Percentiles rank a stretch among this genome's conserved stretches.
phyloP scores from a whole-genome alignment of 495 filamentous ascomycete genomes.

The Aspergillus ostianus region DNA sequence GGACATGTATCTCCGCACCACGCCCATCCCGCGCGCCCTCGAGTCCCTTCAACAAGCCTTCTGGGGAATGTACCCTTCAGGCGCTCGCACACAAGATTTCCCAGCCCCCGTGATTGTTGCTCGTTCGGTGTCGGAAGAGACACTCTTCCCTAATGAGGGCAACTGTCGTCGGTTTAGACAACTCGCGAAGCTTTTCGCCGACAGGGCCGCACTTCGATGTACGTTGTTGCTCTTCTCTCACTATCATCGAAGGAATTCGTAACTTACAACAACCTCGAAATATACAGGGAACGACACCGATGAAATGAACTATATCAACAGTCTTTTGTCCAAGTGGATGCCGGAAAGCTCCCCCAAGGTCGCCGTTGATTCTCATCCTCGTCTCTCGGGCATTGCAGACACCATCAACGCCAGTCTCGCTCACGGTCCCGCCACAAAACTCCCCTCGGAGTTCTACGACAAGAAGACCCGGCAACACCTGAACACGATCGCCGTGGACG shows the following conservation, averaged over 20 bases:
- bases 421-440: slow-evolving; percentile 72
- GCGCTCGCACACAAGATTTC: slow-evolving; percentile 61
- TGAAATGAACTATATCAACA: slow-evolving; percentile 84
- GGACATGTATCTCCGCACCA: slow-evolving; percentile 81
- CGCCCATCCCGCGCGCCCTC: slow-evolving; percentile 78
- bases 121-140: slow-evolving; percentile 75
- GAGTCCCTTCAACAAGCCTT: slow-evolving; percentile 90
- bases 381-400: slow-evolving; percentile 89
- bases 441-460: slow-evolving; percentile 90
- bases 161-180: slow-evolving; percentile 83
- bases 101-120: slow-evolving; percentile 73
- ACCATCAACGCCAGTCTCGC: slow-evolving; percentile 86
- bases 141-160: slow-evolving; percentile 85
- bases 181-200: slow-evolving; percentile 75
- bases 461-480: slow-evolving; percentile 64
- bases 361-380: slow-evolving; percentile 78
- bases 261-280: slow-evolving; percentile 5
- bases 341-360: slow-evolving; percentile 63
- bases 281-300: slow-evolving; percentile 65
- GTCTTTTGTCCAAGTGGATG: slow-evolving; percentile 78
- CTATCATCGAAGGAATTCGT: not conserved
- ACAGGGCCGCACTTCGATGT: slow-evolving; percentile 75
- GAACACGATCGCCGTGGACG: slow-evolving; percentile 78
- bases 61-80: slow-evolving; percentile 79
- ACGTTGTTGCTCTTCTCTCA: slow-evolving; percentile 12